phyloP scores from a whole-genome alignment of 257 asterid genomes.

The Penstemon davidsonii region DNA sequence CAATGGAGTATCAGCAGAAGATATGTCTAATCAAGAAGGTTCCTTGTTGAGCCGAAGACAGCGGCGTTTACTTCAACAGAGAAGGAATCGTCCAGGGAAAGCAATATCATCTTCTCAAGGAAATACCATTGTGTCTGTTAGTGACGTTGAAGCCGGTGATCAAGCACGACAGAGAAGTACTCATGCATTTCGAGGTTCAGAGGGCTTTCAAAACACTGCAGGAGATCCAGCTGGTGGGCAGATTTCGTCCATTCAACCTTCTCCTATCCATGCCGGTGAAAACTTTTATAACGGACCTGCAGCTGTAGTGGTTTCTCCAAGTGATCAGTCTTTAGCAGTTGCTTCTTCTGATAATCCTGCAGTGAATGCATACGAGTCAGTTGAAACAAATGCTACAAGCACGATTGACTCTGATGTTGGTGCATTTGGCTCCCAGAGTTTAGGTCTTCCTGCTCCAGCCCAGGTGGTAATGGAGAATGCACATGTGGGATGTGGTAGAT shows the following conservation, averaged over 20 bases:
- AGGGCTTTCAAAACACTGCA: slow-evolving; percentile 47
- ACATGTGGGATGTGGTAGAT: slow-evolving; percentile 91
- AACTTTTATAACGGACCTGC: slow-evolving; percentile 41
- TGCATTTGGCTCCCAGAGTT: slow-evolving; percentile 45
- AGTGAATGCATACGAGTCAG: slow-evolving; percentile 37
- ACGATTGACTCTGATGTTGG: slow-evolving; percentile 49
- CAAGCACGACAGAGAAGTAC: slow-evolving; percentile 46
- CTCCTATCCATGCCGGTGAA: slow-evolving; percentile 46
- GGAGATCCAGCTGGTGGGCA: slow-evolving; percentile 49
- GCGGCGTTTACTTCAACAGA: slow-evolving; percentile 81
- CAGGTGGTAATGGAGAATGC: slow-evolving; percentile 91
- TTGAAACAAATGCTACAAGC: slow-evolving; percentile 47
- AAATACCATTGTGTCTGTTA: slow-evolving; percentile 43
- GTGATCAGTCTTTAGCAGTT: slow-evolving; percentile 43
- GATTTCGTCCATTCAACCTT: slow-evolving; percentile 40
- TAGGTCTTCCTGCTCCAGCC: slow-evolving; percentile 87
- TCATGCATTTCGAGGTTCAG: slow-evolving; percentile 44
- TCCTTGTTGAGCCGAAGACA: slow-evolving; percentile 89
- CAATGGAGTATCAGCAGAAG: slow-evolving; percentile 62
- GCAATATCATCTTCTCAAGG: slow-evolving; percentile 61
- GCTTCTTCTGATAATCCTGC: slow-evolving; percentile 47
- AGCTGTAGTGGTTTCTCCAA: slow-evolving; percentile 43
- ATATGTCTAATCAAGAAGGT: slow-evolving; percentile 60
- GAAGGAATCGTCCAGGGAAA: slow-evolving; percentile 74
- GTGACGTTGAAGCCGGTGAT: slow-evolving; percentile 52